Percentiles rank a stretch among this genome's conserved stretches.
Evolutionary conservation across 1,284 basidiomycete species (phyloP).

Genomic region (Fomitopsis schrenkii): DNA sequence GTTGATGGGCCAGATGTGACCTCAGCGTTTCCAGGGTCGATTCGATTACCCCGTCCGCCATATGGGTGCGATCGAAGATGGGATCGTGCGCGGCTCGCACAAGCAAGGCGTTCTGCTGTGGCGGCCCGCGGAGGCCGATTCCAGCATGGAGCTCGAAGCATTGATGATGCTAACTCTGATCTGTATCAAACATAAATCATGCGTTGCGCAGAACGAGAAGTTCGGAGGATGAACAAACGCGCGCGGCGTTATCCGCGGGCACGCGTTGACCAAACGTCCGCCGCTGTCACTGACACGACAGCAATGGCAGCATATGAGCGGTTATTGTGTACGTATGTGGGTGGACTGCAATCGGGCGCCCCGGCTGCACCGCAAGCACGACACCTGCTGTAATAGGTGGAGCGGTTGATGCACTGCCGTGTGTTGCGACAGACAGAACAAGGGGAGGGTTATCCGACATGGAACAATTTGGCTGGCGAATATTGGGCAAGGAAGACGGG

Average conservation of each 20-base stretch:
- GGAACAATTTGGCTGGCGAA: not conserved
- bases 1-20: slow-evolving; percentile 5
- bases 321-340: not conserved
- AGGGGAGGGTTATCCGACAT: not conserved
- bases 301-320: not conserved
- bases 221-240: not conserved
- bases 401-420: not conserved
- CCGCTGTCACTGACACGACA: not conserved
- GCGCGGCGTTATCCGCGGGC: not conserved
- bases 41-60: slow-evolving; percentile 5
- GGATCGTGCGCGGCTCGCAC: slow-evolving; percentile 1
- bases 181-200: not conserved
- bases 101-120: slow-evolving; percentile 1
- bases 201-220: not conserved
- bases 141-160: not conserved
- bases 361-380: not conserved
- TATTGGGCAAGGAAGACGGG: not conserved
- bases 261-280: not conserved
- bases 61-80: slow-evolving; percentile 9
- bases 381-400: not conserved
- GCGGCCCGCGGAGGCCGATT: slow-evolving; percentile 2
- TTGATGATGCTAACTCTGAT: slow-evolving; percentile 1
- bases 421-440: not conserved
- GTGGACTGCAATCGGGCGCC: not conserved
- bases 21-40: slow-evolving; percentile 9